phyloP scores from a whole-genome alignment of 1,284 basidiomycete species.

The Microbotryum saponariae region DNA sequence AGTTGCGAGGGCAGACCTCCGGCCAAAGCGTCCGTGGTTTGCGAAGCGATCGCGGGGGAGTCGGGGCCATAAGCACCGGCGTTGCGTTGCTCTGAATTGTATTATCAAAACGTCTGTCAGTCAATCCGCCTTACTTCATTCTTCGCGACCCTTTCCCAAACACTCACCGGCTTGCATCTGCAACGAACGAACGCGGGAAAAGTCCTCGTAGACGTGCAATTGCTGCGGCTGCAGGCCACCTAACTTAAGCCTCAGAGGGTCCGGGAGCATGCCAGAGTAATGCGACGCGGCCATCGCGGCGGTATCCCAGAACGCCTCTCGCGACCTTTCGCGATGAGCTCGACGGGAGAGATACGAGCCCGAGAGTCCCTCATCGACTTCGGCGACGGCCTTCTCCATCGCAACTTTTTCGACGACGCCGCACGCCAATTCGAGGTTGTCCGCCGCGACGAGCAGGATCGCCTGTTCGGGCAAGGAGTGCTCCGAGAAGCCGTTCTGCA shows the following conservation, averaged over 20 bases:
- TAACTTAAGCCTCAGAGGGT: conserved; percentile 76
- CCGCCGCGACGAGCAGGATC: conserved; percentile 73
- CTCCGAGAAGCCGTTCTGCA: conserved; percentile 80
- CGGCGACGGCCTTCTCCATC: conserved; percentile 91
- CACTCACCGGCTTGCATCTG: conserved; percentile 12
- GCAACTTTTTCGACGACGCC: conserved; percentile 93
- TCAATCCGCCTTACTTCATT: background rate
- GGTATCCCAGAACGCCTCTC: conserved; percentile 81
- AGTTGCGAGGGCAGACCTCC: conserved; percentile 19
- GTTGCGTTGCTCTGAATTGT: conserved; percentile 21
- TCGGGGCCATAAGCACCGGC: conserved; percentile 12
- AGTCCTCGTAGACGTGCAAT: conserved; percentile 89
- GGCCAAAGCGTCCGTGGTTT: conserved; percentile 9
- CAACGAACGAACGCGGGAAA: conserved; percentile 44
- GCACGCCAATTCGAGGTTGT: conserved; percentile 92
- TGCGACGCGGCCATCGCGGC: conserved; percentile 57
- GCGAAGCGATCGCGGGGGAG: conserved; percentile 20
- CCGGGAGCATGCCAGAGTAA: conserved; percentile 74
- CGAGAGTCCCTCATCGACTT: conserved; percentile 85
- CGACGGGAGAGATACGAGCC: conserved; percentile 74
- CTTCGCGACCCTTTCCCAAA: background rate
- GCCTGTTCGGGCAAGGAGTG: conserved; percentile 49
- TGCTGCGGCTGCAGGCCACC: conserved; percentile 77
- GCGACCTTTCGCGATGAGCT: conserved; percentile 72
- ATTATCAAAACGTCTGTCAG: background rate